Base-by-base conservation (phyloP, 306 rosid genomes). In the Rosa multiflora region DNA sequence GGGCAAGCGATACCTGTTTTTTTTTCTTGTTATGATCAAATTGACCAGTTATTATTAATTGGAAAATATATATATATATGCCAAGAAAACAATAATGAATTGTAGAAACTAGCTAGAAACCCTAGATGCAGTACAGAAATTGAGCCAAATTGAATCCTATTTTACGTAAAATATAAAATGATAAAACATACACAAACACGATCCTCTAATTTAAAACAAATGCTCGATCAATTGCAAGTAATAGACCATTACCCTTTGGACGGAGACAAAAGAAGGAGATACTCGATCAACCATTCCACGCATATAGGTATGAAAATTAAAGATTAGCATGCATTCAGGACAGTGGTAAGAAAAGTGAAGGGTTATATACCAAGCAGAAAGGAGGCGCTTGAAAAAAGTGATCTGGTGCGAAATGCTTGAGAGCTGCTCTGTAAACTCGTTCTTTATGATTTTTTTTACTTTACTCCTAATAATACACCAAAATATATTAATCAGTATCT, bases 341-440 rank as follows among this genome's bases (percentile, higher is more conserved):
- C 55, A 4, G 6, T 13, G 55, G 23, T 53, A 18, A 18, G 18
- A n/a, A 53, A 8, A 62, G 18, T 62, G 67, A 62, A 11, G 17
- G 37, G 10, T 5, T 1, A 61, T 10, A 61, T 10, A 90, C 97
- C 96, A 86, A 46, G 93, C 87, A 5, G 93, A 90, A 47, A 88
- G 90, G 49, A 92, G 89, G 79, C 89, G 83, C 72, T 90, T 88
- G 66, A 92, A 88, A 73, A 86, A 63, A 56, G 91, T 86, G 90
- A 88, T 92, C 26, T 71, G 86, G 71, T 90, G 90, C 2, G 96
- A 92, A 84, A 92, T 61, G 83, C 96, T 91, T 0, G 89, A 88
- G 81, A 89, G 85, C 32, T 81, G 68, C 76, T 89, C 93, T 69
- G 93, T 88, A 17, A 89, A 86, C 71, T 52, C 85, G 76, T 83